Evolutionary conservation across 768 basidiomycete genomes (phyloP).

Genomic region (Podaxis pistillaris): DNA sequence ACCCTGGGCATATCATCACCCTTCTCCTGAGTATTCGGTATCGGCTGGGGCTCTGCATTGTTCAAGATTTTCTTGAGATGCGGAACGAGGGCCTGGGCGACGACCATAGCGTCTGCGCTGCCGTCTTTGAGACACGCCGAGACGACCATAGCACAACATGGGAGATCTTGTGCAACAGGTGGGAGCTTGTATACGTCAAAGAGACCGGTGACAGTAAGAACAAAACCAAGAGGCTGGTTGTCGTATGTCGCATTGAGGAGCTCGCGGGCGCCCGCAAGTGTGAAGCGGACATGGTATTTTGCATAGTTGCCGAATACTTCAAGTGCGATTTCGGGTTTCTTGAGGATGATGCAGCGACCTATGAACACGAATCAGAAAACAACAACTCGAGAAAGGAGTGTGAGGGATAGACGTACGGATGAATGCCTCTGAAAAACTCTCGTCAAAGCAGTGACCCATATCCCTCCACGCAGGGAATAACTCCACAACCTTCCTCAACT

Average conservation of each 20-base stretch:
- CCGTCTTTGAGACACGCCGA: slow-evolving; percentile 51
- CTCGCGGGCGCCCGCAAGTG: slow-evolving; percentile 49
- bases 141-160: slow-evolving; percentile 55
- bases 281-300: slow-evolving; percentile 56
- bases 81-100: slow-evolving; percentile 43
- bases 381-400: not conserved
- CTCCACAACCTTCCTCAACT: slow-evolving; percentile 45
- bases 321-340: slow-evolving; percentile 54
- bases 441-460: slow-evolving; percentile 36
- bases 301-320: slow-evolving; percentile 60
- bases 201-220: slow-evolving; percentile 51
- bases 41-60: slow-evolving; percentile 10
- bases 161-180: slow-evolving; percentile 51
- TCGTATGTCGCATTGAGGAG: slow-evolving; percentile 57
- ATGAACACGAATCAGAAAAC: not conserved
- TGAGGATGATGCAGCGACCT: slow-evolving; percentile 65
- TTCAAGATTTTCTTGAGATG: slow-evolving; percentile 29
- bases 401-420: slow-evolving; percentile 42
- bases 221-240: slow-evolving; percentile 43
- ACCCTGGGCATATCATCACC: slow-evolving; percentile 20
- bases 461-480: slow-evolving; percentile 52
- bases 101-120: slow-evolving; percentile 33
- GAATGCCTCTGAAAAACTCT: slow-evolving; percentile 44
- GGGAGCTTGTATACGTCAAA: slow-evolving; percentile 55
- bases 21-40: slow-evolving; percentile 12